Evolutionary conservation across 176 grass and related monocot genomes (phyloP), one percentile per base, ranked within the genome.

Genomic region (Alloteropsis semialata): DNA sequence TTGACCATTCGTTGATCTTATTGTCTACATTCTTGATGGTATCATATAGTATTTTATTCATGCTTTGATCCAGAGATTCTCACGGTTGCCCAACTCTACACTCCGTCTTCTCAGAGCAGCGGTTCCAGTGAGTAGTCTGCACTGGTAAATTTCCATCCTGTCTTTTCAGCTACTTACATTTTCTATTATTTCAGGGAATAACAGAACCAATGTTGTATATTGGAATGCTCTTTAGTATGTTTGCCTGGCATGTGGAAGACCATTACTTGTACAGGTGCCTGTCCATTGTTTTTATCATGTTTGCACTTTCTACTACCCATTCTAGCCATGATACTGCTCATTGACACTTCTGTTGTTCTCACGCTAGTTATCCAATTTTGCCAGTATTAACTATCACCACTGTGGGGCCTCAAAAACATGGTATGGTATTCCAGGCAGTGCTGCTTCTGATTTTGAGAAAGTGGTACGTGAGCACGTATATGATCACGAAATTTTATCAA

Each of bases 131-230:
- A 92, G 91, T 89, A 61, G 15, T 61, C 25, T 60, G 19, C 56
- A 61, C 62, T 30, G 5, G 45, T 80, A 50, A 69, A 56, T 74
- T 76, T 14, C 10, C 36, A 33, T 89, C 41, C 29, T 73, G 29
- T 45, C 14, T 80, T 83, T 76, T 55, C 45, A 22, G 32, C 65
- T 7, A 33, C 28, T 75, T 83, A 60, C 49, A 84, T 74, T 68
- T 84, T 75, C 36, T 63, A 73, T 81, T 74, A 78, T 69, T 87
- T 53, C 82, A 99, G 96, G 96, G 96, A 86, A 88, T 99, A 74
- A 99, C 96, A 53, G 96, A 99, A 86, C 96, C 93, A 67, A 99
- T 99, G 96, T 67, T 99, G 67, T 99, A 99, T 82, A 96, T 99
- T 18, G 96, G 96, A 76, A 96, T 99, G 96, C 89, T 99, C 55